phyloP scores from a whole-genome alignment of 2,329 filamentous ascomycete genomes.

The Sporothrix brasiliensis region DNA sequence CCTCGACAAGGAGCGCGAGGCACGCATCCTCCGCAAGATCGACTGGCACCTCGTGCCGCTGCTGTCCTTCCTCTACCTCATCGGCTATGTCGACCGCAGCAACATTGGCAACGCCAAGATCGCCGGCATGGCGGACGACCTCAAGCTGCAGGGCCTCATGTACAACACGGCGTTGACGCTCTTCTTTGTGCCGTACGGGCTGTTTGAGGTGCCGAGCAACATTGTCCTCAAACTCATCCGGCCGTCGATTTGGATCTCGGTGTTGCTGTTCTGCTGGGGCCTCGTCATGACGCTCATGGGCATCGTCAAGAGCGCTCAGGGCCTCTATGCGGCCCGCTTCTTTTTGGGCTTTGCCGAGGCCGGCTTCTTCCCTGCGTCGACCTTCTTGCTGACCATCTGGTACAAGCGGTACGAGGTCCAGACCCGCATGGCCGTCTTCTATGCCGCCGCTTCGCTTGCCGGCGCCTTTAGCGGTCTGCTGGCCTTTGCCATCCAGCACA shows the following conservation, averaged over 20 bases:
- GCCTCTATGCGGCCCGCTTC: constrained; percentile 49
- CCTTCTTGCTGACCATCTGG: constrained; percentile 30
- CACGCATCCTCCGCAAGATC: constrained; percentile 32
- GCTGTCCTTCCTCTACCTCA: constrained; percentile 34
- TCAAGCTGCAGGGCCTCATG: constrained; percentile 29
- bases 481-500: constrained; percentile 32
- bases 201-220: constrained; percentile 49
- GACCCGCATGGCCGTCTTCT: constrained; percentile 32
- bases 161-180: constrained; percentile 36
- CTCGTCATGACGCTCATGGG: constrained; percentile 53
- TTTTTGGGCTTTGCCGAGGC: constrained; percentile 52
- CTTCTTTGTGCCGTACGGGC: constrained; percentile 35
- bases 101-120: constrained; percentile 36
- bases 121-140: constrained; percentile 31
- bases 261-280: constrained; percentile 51
- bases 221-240: constrained; percentile 47
- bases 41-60: constrained; percentile 32
- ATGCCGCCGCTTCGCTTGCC: constrained; percentile 28
- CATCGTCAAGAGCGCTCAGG: constrained; percentile 47
- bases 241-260: constrained; percentile 45
- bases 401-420: constrained; percentile 33
- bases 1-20: constrained; percentile 29
- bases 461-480: constrained; percentile 33
- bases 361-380: constrained; percentile 49
- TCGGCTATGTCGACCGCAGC: constrained; percentile 34